Evolutionary conservation across 768 basidiomycete species (phyloP).

Genomic region (Leccinum fibrillosum): DNA sequence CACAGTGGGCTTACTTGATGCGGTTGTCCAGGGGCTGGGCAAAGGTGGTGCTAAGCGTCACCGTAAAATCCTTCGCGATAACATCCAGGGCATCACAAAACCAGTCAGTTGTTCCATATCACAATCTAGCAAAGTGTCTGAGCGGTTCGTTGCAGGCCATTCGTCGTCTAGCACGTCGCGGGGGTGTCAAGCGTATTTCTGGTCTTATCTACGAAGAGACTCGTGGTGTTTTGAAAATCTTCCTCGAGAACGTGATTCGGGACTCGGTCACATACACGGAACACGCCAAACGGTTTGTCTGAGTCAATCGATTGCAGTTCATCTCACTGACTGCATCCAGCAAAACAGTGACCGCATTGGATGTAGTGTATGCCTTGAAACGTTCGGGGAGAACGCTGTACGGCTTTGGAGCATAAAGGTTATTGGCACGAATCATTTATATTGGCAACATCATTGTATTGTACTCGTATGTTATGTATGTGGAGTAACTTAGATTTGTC

Average conservation of each 20-base stretch:
- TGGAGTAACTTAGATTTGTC: not conserved
- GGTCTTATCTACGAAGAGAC: conserved; percentile 88
- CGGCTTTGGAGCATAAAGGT: conserved; percentile 64
- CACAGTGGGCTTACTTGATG: not conserved
- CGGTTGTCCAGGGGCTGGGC: conserved; percentile 58
- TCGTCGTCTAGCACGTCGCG: conserved; percentile 82
- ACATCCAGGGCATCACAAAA: conserved; percentile 53
- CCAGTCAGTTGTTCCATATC: conserved; percentile 5
- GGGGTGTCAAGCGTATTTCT: conserved; percentile 87
- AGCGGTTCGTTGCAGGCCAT: conserved; percentile 32
- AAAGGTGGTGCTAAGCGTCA: conserved; percentile 84
- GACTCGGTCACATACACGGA: conserved; percentile 92
- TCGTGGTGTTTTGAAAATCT: conserved; percentile 86
- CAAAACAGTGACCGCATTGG: conserved; percentile 82
- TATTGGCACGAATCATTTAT: not conserved
- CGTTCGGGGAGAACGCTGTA: conserved; percentile 74
- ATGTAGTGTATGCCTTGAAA: conserved; percentile 77
- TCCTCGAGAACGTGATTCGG: conserved; percentile 78
- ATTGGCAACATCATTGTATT: conserved; percentile 7
- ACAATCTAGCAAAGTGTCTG: not conserved
- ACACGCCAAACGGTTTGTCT: conserved; percentile 68
- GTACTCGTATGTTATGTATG: conserved; percentile 1
- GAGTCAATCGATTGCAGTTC: not conserved
- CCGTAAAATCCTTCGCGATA: conserved; percentile 78
- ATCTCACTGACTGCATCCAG: conserved; percentile 11